phyloP scores from a whole-genome alignment of 2,329 filamentous ascomycete genomes.

The Colletotrichum eremochloae region DNA sequence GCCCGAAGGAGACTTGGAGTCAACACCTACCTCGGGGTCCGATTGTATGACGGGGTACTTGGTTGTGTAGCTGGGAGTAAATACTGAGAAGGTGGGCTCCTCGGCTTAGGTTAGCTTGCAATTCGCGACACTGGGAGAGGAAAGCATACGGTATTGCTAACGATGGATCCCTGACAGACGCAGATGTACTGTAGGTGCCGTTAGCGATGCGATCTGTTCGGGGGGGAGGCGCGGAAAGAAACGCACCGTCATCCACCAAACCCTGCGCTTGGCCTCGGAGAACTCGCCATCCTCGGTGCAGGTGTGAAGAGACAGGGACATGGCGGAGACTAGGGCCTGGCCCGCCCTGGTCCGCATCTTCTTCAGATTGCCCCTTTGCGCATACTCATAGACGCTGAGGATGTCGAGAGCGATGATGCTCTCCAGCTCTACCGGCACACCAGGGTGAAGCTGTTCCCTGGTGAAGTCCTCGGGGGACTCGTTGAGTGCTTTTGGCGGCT shows the following conservation, averaged over 20 bases:
- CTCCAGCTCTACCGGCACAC: conserved; percentile 60
- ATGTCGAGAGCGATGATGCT: conserved; percentile 62
- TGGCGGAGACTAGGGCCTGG: conserved; percentile 61
- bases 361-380: conserved; percentile 65
- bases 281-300: conserved; percentile 55
- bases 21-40: conserved; percentile 55
- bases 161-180: conserved; percentile 64
- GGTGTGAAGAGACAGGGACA: conserved; percentile 59
- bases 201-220: neutral
- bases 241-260: conserved; percentile 67
- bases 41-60: conserved; percentile 56
- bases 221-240: neutral
- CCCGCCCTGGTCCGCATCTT: conserved; percentile 64
- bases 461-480: conserved; percentile 50
- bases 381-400: conserved; percentile 66
- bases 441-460: conserved; percentile 59
- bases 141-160: conserved; percentile 60
- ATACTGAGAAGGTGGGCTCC: conserved; percentile 59
- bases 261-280: conserved; percentile 60
- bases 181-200: conserved; percentile 56
- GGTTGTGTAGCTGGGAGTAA: conserved; percentile 60
- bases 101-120: conserved; percentile 44
- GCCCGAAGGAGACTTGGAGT: neutral
- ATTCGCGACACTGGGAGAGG: neutral
- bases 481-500: conserved; percentile 60